Conservation (phyloP, 2,329 filamentous ascomycete genomes). For the Dactylellina leptospora region DNA sequence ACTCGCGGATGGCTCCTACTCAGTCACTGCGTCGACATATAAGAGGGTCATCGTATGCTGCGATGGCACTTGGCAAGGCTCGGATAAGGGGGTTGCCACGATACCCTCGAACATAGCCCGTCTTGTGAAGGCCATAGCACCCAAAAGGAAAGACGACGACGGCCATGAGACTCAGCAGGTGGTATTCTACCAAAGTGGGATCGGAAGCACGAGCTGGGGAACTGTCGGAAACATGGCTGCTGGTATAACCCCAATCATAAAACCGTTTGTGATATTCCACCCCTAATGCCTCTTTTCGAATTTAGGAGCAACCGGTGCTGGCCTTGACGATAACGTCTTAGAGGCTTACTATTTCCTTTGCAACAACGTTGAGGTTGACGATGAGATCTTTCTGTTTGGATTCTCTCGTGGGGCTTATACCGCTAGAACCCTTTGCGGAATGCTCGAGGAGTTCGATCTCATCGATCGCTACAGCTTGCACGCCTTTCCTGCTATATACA, state of each 20-base stretch:
- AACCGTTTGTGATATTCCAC: background rate
- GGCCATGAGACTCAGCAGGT: slow-evolving; percentile 43
- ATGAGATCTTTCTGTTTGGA: slow-evolving; percentile 64
- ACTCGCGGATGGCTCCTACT: slow-evolving; percentile 21
- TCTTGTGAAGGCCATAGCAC: slow-evolving; percentile 44
- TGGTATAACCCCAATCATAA: slow-evolving; percentile 6
- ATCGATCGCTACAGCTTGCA: slow-evolving; percentile 50
- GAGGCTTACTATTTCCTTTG: slow-evolving; percentile 72
- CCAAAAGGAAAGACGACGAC: slow-evolving; percentile 18
- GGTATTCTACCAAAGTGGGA: slow-evolving; percentile 39
- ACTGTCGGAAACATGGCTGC: slow-evolving; percentile 60
- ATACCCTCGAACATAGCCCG: slow-evolving; percentile 45
- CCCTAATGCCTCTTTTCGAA: background rate
- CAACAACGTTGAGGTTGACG: slow-evolving; percentile 69
- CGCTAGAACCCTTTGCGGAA: slow-evolving; percentile 34
- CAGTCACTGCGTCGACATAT: slow-evolving; percentile 21
- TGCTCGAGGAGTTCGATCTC: slow-evolving; percentile 46
- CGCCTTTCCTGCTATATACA: slow-evolving; percentile 37
- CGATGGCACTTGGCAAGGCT: slow-evolving; percentile 50
- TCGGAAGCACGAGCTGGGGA: slow-evolving; percentile 51
- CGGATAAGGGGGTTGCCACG: slow-evolving; percentile 42
- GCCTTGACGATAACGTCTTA: slow-evolving; percentile 64
- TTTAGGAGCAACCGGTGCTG: slow-evolving; percentile 55
- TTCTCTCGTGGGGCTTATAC: slow-evolving; percentile 48
- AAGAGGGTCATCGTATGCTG: slow-evolving; percentile 50